Evolutionary conservation across 306 rosid genomes (phyloP).

Genomic region (Boehmeria nivea): DNA sequence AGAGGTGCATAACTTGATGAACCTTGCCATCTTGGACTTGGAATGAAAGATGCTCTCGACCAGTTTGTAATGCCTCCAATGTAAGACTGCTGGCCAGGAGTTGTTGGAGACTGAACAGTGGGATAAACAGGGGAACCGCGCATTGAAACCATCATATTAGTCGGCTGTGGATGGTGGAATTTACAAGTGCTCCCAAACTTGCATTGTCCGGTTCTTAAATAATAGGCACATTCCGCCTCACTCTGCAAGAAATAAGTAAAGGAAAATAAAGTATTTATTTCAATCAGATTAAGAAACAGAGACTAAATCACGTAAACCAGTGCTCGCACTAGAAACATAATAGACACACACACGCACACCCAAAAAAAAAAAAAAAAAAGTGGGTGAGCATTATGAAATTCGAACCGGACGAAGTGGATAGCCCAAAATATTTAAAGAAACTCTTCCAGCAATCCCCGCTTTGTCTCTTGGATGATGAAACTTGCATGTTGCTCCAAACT

Average conservation of each 20-base stretch:
- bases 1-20: slow-evolving; percentile 84
- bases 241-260: slow-evolving; percentile 44
- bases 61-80: slow-evolving; percentile 80
- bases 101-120: slow-evolving; percentile 77
- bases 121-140: slow-evolving; percentile 83
- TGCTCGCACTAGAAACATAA: too few species aligned
- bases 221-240: slow-evolving; percentile 82
- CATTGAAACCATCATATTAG: slow-evolving; percentile 85
- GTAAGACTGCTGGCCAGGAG: slow-evolving; percentile 86
- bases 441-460: slow-evolving; percentile 95
- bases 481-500: slow-evolving; percentile 98
- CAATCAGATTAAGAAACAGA: slow-evolving; percentile 14
- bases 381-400: slow-evolving; percentile 24
- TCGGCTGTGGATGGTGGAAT: slow-evolving; percentile 94
- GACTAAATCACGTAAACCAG: not conserved
- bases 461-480: slow-evolving; percentile 96
- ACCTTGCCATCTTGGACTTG: slow-evolving; percentile 98
- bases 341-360: not conserved
- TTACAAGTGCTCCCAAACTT: slow-evolving; percentile 90
- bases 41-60: slow-evolving; percentile 85
- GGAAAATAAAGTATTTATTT: slow-evolving; percentile 11
- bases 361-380: not conserved
- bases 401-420: slow-evolving; percentile 95
- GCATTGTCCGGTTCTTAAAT: slow-evolving; percentile 94
- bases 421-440: slow-evolving; percentile 80